Percentiles rank a stretch among this genome's conserved stretches.
phyloP scores from a whole-genome alignment of 2,329 filamentous ascomycete genomes.

The Diaporthe sp. region DNA sequence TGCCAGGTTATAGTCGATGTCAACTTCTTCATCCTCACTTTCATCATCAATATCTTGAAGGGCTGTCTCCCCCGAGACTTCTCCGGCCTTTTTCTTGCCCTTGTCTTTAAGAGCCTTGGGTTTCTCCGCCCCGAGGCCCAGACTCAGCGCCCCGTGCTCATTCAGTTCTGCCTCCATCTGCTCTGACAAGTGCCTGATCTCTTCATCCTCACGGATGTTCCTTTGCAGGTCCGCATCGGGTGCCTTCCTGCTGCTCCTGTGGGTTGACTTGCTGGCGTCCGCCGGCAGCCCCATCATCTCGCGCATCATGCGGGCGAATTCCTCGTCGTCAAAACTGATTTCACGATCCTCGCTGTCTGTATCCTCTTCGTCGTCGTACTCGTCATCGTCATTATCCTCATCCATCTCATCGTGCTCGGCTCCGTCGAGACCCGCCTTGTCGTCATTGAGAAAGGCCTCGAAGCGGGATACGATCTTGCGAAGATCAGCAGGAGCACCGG shows the following conservation, averaged over 20 bases:
- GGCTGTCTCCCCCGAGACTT: conserved; percentile 31
- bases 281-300: conserved; percentile 84
- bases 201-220: conserved; percentile 66
- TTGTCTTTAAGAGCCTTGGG: conserved; percentile 50
- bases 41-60: conserved; percentile 60
- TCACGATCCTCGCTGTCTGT: conserved; percentile 80
- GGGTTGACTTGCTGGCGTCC: background rate
- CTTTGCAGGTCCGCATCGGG: background rate
- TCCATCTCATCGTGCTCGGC: conserved; percentile 82
- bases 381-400: conserved; percentile 69
- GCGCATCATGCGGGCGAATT: conserved; percentile 89
- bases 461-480: conserved; percentile 95
- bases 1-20: conserved; percentile 88
- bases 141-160: conserved; percentile 74
- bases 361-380: conserved; percentile 58
- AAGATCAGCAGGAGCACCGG: conserved; percentile 79
- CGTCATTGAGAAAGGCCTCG: conserved; percentile 90
- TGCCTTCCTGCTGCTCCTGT: conserved; percentile 35
- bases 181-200: conserved; percentile 75
- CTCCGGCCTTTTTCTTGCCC: conserved; percentile 40
- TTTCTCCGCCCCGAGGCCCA: conserved; percentile 57
- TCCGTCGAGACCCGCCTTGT: conserved; percentile 84
- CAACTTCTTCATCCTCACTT: conserved; percentile 71
- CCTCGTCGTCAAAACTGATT: conserved; percentile 85
- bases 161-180: conserved; percentile 82